Evolutionary conservation across 495 filamentous ascomycete genomes (phyloP).

Genomic region (Penicillium bovifimosum): DNA sequence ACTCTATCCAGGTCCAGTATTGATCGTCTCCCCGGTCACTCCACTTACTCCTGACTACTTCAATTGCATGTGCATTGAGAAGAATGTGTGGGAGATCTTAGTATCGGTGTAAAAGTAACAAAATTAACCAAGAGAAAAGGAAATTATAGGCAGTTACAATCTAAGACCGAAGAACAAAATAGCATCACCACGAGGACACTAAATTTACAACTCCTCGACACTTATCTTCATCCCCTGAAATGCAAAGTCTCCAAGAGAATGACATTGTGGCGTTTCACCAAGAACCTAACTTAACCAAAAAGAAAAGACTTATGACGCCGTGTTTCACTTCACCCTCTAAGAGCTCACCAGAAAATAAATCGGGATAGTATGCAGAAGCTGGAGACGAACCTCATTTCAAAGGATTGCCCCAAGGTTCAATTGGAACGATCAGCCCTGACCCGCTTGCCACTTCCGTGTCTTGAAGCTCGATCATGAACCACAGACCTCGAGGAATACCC

Average conservation of each 20-base stretch:
- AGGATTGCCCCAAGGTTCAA: neutral
- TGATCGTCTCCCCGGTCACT: constrained; percentile 21
- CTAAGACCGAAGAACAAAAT: neutral
- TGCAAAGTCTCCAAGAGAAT: neutral
- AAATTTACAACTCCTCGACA: neutral
- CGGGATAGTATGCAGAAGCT: too few relatives aligned
- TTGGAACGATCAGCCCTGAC: neutral
- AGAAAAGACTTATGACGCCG: neutral
- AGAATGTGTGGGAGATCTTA: neutral
- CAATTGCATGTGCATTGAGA: neutral
- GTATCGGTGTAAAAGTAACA: neutral
- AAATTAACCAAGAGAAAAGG: neutral
- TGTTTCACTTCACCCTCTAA: neutral
- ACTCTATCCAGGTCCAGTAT: constrained; percentile 9
- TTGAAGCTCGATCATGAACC: neutral
- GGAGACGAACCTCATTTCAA: neutral
- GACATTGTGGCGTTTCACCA: constrained; percentile 1
- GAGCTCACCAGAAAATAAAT: neutral
- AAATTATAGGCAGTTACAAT: neutral
- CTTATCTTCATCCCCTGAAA: constrained; percentile 1
- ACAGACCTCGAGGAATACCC: neutral
- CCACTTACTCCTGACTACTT: constrained; percentile 16
- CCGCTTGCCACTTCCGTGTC: neutral
- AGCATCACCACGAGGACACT: neutral
- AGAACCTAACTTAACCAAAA: neutral